Evolutionary conservation across 768 basidiomycete species (phyloP), one percentile per base, ranked within the genome.

Genomic region (Dentipellis sp.): DNA sequence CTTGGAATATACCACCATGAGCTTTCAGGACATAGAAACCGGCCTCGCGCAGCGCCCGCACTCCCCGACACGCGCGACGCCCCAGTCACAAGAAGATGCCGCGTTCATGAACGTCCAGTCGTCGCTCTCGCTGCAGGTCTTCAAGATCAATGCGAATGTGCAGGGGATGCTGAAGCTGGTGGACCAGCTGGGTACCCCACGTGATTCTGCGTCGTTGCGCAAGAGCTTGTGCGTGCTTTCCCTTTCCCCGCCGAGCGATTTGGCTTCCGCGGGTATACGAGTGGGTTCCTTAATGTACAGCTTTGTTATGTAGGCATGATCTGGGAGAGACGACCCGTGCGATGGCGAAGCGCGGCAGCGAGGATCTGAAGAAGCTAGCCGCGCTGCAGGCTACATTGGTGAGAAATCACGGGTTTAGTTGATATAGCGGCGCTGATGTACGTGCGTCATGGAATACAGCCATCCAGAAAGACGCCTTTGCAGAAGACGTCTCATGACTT

Each of bases 141-240:
- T 98, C 86, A 98, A 98, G 81, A 93, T 98, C 75, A 94, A 95
- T 65, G 82, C 91, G 57, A 99, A 99, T 71, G 93, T 97, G 2
- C 91, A 95, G 65, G 95, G 91, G 14, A 94, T 99, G 50, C 70
- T 92, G 63, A 91, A 91, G 71, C 78, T 94, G n/a, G 91, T 98
- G n/a, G 94, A 98, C 66, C 90, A 94, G 69, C 80, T 99, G 1
- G 95, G 95, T 4, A 91, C 88, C 0, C 74, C 74, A 35, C 83
- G 83, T 64, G 94, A 98, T 68, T 91, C 86, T 16, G 81, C 86
- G 1, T 69, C 75, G 2, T 71, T 98, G 53, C 78, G 95, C 63
- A 92, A 88, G 70, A 87, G 83, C 52, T 72, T 98, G 94, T 95
- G 65, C 60, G 92, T 78, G n/a, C 50, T 35, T 23, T 38, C 19